Conservation (phyloP, 306 rosid genomes). For the Prinsepia uniflora region DNA sequence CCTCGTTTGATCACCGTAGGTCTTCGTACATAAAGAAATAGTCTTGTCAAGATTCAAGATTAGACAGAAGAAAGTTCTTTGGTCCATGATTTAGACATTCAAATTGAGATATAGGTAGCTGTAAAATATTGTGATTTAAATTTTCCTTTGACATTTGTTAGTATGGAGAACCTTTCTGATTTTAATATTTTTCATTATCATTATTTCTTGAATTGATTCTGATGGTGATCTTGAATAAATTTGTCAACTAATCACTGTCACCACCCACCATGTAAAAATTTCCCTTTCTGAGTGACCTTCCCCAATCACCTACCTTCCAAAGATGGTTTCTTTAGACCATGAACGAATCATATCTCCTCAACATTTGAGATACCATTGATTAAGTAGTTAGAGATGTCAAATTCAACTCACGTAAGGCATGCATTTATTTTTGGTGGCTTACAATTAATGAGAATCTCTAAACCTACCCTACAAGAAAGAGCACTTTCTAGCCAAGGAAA, state of each 20-base stretch:
- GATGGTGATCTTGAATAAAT: neutral
- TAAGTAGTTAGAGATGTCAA: too few species aligned
- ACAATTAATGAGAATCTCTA: constrained; percentile 26
- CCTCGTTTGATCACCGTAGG: neutral
- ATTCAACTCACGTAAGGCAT: too few species aligned
- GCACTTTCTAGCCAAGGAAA: neutral
- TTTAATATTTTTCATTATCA: neutral
- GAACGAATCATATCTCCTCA: neutral
- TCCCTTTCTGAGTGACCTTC: constrained; percentile 8
- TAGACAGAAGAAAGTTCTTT: neutral
- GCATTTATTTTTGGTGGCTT: neutral
- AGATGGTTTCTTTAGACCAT: neutral
- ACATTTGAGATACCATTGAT: neutral
- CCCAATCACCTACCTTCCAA: constrained; percentile 14
- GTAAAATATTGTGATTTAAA: neutral
- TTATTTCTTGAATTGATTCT: too few species aligned
- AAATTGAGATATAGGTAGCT: neutral
- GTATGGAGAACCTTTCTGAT: constrained; percentile 4
- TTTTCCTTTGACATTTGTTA: neutral
- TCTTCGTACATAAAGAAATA: neutral
- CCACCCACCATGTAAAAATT: constrained; percentile 8
- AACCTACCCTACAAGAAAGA: constrained; percentile 27
- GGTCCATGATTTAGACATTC: neutral
- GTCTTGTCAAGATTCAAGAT: neutral
- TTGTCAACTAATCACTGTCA: constrained; percentile 23